Evolutionary conservation across 371 early-diverging fungal species (phyloP).

Genomic region (Thermomucor indicae-seudaticae): DNA sequence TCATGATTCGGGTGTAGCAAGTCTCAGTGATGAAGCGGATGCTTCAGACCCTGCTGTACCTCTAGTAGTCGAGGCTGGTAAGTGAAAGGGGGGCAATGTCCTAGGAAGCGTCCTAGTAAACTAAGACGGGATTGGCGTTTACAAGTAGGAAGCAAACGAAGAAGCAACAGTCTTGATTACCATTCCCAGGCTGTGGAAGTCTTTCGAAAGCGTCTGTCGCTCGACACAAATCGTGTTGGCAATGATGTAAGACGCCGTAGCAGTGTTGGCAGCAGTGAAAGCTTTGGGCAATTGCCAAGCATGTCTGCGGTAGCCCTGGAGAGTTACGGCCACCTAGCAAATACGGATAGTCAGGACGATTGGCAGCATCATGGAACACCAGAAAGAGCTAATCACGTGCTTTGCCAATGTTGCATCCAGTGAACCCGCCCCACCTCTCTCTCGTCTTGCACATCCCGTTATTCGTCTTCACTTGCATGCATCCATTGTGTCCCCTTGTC

Average conservation of each 20-base stretch:
- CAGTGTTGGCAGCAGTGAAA: not conserved
- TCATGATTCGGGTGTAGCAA: slow-evolving; percentile 15
- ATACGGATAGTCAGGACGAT: slow-evolving; percentile 1
- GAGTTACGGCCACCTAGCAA: slow-evolving; percentile 3
- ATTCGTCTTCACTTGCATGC: too few relatives aligned
- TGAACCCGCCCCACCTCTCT: too few relatives aligned
- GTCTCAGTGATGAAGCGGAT: too few relatives aligned
- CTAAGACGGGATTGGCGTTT: too few relatives aligned
- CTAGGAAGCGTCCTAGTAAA: too few relatives aligned
- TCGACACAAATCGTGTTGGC: slow-evolving; percentile 2
- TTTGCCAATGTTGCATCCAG: too few relatives aligned
- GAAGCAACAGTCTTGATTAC: slow-evolving; percentile 13
- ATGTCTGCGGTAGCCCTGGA: slow-evolving; percentile 31
- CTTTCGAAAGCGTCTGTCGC: slow-evolving; percentile 9
- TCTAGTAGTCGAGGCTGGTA: too few relatives aligned
- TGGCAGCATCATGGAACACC: slow-evolving; percentile 11
- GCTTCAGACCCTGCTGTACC: too few relatives aligned
- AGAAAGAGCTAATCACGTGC: too few relatives aligned
- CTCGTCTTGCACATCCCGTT: too few relatives aligned
- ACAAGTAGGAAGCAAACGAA: slow-evolving; percentile 7
- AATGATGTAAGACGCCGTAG: not conserved
- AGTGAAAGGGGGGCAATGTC: not conserved
- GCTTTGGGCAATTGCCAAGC: slow-evolving; percentile 6
- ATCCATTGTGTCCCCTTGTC: too few relatives aligned
- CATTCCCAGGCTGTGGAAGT: slow-evolving; percentile 11